phyloP scores from a whole-genome alignment of 2,329 filamentous ascomycete species.

The Hypoxylon rubiginosum region DNA sequence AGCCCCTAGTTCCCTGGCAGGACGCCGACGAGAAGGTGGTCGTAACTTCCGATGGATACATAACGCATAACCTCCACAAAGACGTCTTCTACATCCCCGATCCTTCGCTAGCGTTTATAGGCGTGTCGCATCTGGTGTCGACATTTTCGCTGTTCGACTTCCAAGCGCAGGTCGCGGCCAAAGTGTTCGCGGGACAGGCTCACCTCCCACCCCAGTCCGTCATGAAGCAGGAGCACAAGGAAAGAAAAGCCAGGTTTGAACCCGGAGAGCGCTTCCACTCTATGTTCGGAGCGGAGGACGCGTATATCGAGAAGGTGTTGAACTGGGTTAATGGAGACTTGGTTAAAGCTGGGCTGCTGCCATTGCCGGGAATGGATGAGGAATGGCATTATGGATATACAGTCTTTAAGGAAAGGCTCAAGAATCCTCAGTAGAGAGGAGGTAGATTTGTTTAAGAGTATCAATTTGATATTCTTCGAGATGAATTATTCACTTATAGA shows the following conservation, averaged over 20 bases:
- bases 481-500: too few relatives aligned
- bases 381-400: conserved; percentile 49
- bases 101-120: conserved; percentile 73
- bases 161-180: conserved; percentile 72
- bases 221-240: conserved; percentile 55
- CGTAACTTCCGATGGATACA: conserved; percentile 72
- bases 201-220: conserved; percentile 59
- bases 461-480: background rate
- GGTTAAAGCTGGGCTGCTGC: conserved; percentile 39
- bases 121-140: conserved; percentile 74
- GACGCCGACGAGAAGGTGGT: conserved; percentile 67
- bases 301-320: conserved; percentile 52
- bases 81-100: conserved; percentile 80
- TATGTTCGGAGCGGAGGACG: conserved; percentile 51
- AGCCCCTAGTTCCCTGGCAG: conserved; percentile 54
- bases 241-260: conserved; percentile 48
- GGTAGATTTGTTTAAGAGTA: too few relatives aligned
- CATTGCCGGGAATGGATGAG: conserved; percentile 52
- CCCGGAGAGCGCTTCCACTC: conserved; percentile 57
- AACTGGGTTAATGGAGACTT: conserved; percentile 48
- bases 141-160: conserved; percentile 80
- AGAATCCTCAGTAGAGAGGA: background rate
- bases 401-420: conserved; percentile 31
- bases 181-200: conserved; percentile 66
- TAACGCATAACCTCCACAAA: conserved; percentile 76